Percentiles rank a stretch among this genome's conserved stretches.
phyloP scores from a whole-genome alignment of 768 basidiomycete genomes.

The Phylloporus rhodoxanthus region DNA sequence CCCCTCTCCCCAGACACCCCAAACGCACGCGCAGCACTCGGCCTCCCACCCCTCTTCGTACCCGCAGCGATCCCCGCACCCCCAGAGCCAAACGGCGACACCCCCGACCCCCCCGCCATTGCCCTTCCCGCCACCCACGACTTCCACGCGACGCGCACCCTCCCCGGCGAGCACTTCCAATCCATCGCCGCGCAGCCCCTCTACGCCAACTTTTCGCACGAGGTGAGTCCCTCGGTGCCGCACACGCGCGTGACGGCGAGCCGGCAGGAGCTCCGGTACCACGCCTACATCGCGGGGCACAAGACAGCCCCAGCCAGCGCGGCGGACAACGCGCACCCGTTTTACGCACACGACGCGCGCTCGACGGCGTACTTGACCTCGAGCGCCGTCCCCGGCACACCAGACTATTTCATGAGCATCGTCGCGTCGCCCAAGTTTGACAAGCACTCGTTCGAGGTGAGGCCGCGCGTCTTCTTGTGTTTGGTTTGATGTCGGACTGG shows the following conservation, averaged over 20 bases:
- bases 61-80: conserved; percentile 30
- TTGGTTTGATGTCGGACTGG: not conserved
- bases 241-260: no score
- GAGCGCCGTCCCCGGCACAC: conserved; percentile 1
- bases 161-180: conserved; percentile 28
- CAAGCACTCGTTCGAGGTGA: conserved; percentile 48
- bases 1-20: conserved; percentile 44
- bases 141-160: conserved; percentile 23
- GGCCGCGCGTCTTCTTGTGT: not conserved
- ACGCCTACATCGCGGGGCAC: conserved; percentile 38
- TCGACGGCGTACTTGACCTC: conserved; percentile 20
- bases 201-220: conserved; percentile 35
- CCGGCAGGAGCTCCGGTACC: conserved; percentile 38
- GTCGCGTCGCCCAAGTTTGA: conserved; percentile 33
- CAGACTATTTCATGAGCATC: conserved; percentile 36
- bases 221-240: conserved; percentile 31
- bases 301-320: conserved; percentile 11
- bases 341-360: conserved; percentile 22
- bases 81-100: not conserved
- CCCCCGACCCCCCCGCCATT: conserved; percentile 3
- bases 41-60: conserved; percentile 48
- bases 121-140: conserved; percentile 19
- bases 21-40: conserved; percentile 38
- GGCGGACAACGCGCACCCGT: conserved; percentile 11
- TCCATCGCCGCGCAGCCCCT: conserved; percentile 35